Evolutionary conservation across 2,329 filamentous ascomycete species (phyloP).

Genomic region (Cyphellophora attinorum): DNA sequence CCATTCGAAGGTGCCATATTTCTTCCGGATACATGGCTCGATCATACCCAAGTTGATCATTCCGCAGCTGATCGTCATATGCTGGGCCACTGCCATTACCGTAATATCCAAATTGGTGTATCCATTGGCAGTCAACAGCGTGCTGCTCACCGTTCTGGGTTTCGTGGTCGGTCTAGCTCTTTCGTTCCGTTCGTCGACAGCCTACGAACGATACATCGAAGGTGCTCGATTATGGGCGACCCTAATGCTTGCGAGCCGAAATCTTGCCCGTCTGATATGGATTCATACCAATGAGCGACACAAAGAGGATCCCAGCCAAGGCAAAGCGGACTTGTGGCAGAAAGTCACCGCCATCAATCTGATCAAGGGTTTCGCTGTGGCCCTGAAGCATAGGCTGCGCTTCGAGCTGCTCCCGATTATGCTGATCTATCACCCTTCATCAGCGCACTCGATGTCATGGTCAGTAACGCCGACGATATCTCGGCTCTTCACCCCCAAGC

Average conservation of each 20-base stretch:
- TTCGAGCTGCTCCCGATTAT: slow-evolving; percentile 73
- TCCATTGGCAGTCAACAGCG: slow-evolving; percentile 48
- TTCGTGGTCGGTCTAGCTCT: slow-evolving; percentile 73
- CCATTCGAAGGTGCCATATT: slow-evolving; percentile 68
- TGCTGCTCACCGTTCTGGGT: slow-evolving; percentile 67
- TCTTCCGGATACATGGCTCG: slow-evolving; percentile 66
- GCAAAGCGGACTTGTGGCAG: slow-evolving; percentile 58
- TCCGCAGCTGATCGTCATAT: slow-evolving; percentile 52
- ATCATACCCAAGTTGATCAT: slow-evolving; percentile 66
- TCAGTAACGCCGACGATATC: slow-evolving; percentile 44
- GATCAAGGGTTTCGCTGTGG: slow-evolving; percentile 64
- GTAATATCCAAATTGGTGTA: slow-evolving; percentile 40
- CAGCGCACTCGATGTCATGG: slow-evolving; percentile 65
- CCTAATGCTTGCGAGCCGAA: slow-evolving; percentile 46
- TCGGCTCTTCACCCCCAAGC: slow-evolving; percentile 24
- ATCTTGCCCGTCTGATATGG: slow-evolving; percentile 66
- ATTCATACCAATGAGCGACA: slow-evolving; percentile 59
- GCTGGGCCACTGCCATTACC: slow-evolving; percentile 59
- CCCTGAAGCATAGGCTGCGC: slow-evolving; percentile 72
- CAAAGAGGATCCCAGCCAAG: slow-evolving; percentile 30
- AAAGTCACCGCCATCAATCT: slow-evolving; percentile 70
- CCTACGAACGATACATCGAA: slow-evolving; percentile 61
- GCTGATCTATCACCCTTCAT: slow-evolving; percentile 62
- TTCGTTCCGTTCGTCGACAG: slow-evolving; percentile 66
- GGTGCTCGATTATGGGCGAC: slow-evolving; percentile 56